Base-by-base conservation (phyloP, 176 grass and related monocot genomes). In the Carex littledalei region DNA sequence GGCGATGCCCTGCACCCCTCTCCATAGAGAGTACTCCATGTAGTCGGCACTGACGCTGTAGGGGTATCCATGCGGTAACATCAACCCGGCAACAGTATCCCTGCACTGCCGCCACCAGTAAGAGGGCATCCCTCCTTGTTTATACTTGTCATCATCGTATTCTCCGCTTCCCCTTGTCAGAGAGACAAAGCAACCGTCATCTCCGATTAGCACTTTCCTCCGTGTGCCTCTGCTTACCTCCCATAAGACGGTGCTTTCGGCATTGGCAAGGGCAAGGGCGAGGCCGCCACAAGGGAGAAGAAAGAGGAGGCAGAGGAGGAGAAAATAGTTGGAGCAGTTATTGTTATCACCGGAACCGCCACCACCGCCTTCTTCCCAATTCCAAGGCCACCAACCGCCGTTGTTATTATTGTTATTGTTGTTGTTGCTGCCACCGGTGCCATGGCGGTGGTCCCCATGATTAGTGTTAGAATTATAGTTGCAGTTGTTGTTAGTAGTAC, bases 21-120 rank as follows among this genome's bases (percentile, higher is more conserved):
- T 89, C 95, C 95, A 98, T 9, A 98, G 85, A 37, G 95, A 93
- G 83, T 98, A 98, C 13, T 95, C 85, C 20, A 93, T 57, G 85
- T 98, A 98, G 79, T 98, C 92, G 64, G 86, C 83, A 88, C 91
- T 98, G 39, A 98, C 89, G 34, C 95, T 98, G 76, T 94, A 62
- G 9, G 93, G 95, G 66, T 93, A 95, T 39, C 95, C 91, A 10
- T 92, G 86, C 1, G 95, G 95, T 18, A 98, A 87, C 69, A 98
- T 43, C 62, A 93, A 53, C 20, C 86, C 85, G 53, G 70, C 57
- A 18, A 71, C 54, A 1, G 91, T 2, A 55, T 86, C 79, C 2
- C 58, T 6, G 52, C 79, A 91, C 9, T 57, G 61, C 29, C 55
- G 79, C 88, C 88, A 91, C 22, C 89, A 91, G 65, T 52, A 5